Evolutionary conservation across 2,329 filamentous ascomycete species (phyloP).

Genomic region (Cladosporium cucumerinum): DNA sequence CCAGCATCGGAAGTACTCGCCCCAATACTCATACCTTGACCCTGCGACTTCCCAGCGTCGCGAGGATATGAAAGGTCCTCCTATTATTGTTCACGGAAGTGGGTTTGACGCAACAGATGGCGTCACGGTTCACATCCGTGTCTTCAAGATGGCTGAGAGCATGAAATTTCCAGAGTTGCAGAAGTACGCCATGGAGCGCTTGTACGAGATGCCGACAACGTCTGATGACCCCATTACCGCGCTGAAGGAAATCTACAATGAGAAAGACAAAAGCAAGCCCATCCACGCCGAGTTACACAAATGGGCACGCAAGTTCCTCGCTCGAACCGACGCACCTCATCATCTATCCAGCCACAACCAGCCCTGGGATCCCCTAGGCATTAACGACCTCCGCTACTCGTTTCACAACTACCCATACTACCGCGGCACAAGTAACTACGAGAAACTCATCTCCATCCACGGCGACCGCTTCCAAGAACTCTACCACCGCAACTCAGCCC

Average conservation of each 20-base stretch:
- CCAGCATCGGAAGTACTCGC: slow-evolving; percentile 11
- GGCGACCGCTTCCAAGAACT: slow-evolving; percentile 18
- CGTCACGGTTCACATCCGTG: slow-evolving; percentile 26
- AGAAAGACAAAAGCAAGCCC: slow-evolving; percentile 18
- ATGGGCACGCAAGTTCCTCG: slow-evolving; percentile 27
- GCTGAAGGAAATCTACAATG: slow-evolving; percentile 37
- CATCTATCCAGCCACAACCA: not conserved
- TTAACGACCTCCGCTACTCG: not conserved
- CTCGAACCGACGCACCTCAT: slow-evolving; percentile 13
- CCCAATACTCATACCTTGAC: not conserved
- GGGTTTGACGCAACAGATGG: slow-evolving; percentile 5
- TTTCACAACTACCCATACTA: not conserved
- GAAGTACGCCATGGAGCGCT: slow-evolving; percentile 32
- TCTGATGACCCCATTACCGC: slow-evolving; percentile 37
- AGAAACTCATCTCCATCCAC: slow-evolving; percentile 19
- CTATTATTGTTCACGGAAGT: not conserved
- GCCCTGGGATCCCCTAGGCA: not conserved
- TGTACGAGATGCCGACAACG: slow-evolving; percentile 33
- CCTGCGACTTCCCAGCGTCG: not conserved
- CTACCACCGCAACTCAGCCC: slow-evolving; percentile 18
- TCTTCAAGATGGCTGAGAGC: slow-evolving; percentile 34
- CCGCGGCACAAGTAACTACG: slow-evolving; percentile 20
- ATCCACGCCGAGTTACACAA: slow-evolving; percentile 27
- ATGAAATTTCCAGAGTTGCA: slow-evolving; percentile 40
- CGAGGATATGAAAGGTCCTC: not conserved